These are phyloP conservation scores for Ottelia alismoides DNA, from an alignment of 106 monocot genomes.

Conservation along the genomic window DNA sequence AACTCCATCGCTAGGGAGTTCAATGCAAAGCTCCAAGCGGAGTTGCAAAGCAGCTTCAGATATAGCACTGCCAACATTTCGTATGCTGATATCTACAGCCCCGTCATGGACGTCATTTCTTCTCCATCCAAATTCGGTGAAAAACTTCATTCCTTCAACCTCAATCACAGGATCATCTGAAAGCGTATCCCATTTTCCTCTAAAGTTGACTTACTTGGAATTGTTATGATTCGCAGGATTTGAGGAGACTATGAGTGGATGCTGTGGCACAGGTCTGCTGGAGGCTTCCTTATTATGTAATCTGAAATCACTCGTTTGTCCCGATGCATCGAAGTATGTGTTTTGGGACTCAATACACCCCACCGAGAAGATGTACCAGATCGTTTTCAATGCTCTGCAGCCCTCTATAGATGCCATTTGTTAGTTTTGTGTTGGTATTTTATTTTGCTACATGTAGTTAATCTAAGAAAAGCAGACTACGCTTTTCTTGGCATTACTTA, in stretches of 20 bases:
- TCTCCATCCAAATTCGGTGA: conserved; percentile 42
- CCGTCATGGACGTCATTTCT: conserved; percentile 25
- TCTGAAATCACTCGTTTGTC: conserved; percentile 24
- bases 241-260: conserved; percentile 26
- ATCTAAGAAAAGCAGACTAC: no score
- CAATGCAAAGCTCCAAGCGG: conserved; percentile 36
- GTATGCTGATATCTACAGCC: conserved; percentile 37
- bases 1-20: conserved; percentile 37
- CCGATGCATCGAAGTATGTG: conserved; percentile 43
- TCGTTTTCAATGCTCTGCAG: conserved; percentile 18
- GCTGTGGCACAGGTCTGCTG: conserved; percentile 59
- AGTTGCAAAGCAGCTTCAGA: conserved; percentile 11
- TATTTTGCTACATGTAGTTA: no score
- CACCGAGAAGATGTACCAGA: conserved; percentile 33
- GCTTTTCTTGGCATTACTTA: no score
- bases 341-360: conserved; percentile 69
- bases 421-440: no score
- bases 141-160: no score
- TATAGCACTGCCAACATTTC: conserved; percentile 5
- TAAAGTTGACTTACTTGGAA: no score
- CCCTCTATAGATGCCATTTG: conserved; percentile 12
- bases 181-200: no score
- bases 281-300: conserved; percentile 51
- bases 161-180: no score
- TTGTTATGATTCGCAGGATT: conserved; percentile 39